Evolutionary conservation across 2,329 filamentous ascomycete species (phyloP).

Genomic region (Phialophora chinensis): DNA sequence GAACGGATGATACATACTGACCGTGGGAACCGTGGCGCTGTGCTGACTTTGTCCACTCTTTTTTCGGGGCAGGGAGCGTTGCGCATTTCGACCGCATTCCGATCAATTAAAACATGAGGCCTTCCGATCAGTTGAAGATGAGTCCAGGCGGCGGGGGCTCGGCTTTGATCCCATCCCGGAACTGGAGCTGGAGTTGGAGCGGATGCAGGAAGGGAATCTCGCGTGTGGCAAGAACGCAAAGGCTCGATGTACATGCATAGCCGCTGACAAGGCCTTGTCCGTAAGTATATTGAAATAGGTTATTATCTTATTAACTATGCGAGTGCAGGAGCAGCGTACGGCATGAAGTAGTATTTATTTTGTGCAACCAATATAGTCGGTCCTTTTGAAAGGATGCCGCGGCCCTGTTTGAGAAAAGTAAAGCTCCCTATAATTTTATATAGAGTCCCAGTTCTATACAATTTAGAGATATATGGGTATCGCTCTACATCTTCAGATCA

Average conservation of each 20-base stretch:
- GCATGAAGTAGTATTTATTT: no score
- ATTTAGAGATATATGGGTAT: no score
- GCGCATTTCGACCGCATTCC: constrained; percentile 31
- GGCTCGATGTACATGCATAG: background rate
- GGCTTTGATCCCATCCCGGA: background rate
- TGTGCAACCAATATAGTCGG: no score
- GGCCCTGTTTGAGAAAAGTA: no score
- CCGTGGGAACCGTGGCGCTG: background rate
- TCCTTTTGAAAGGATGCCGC: no score
- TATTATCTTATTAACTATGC: no score
- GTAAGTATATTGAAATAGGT: background rate
- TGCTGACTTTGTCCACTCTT: background rate
- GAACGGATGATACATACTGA: no score
- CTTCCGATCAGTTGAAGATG: constrained; percentile 21
- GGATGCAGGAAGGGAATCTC: background rate
- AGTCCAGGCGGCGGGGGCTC: background rate
- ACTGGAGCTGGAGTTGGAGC: background rate
- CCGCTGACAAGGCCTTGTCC: background rate
- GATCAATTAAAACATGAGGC: constrained; percentile 13
- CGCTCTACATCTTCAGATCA: no score
- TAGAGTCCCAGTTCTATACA: no score
- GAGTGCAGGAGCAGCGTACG: no score
- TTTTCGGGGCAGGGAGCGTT: constrained; percentile 2
- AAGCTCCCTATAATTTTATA: no score
- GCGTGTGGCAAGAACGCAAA: no score